These are phyloP conservation scores for Coemansia sp. DNA, from an alignment of 371 early-diverging fungal species.

Conservation along the genomic window DNA sequence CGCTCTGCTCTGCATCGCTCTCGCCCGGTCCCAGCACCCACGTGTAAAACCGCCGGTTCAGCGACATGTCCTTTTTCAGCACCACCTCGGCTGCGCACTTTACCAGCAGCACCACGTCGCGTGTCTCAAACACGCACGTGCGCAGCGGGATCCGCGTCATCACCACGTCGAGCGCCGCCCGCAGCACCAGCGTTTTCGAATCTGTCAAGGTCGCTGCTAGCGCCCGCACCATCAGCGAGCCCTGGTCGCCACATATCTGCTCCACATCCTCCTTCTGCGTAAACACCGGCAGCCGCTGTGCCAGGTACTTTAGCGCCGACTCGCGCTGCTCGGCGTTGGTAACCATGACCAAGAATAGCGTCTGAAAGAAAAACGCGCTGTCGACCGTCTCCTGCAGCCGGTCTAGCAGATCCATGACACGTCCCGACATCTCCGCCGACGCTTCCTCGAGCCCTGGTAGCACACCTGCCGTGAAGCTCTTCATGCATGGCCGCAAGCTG, in stretches of 20 bases:
- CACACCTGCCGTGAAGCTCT: conserved; percentile 79
- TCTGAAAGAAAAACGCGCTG: conserved; percentile 71
- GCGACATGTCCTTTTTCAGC: conserved; percentile 89
- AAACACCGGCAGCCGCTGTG: conserved; percentile 72
- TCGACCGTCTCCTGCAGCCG: conserved; percentile 67
- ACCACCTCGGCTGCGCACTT: conserved; percentile 76
- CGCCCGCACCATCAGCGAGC: conserved; percentile 71
- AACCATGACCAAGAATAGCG: conserved; percentile 77
- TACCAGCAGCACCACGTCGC: conserved; percentile 62
- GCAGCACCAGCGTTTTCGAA: conserved; percentile 74
- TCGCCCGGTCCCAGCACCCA: conserved; percentile 75
- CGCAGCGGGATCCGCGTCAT: conserved; percentile 76
- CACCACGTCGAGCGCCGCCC: conserved; percentile 81
- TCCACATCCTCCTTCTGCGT: conserved; percentile 65
- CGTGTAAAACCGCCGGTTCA: conserved; percentile 86
- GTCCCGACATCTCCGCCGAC: conserved; percentile 81
- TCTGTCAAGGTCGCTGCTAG: conserved; percentile 75
- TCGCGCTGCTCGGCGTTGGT: conserved; percentile 68
- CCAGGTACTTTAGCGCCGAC: conserved; percentile 76
- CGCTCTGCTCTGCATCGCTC: conserved; percentile 35
- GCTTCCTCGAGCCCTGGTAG: conserved; percentile 91
- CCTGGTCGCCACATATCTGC: conserved; percentile 69
- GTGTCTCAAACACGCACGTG: conserved; percentile 9
- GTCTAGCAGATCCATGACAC: conserved; percentile 73
- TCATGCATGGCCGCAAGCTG: conserved; percentile 70